These are phyloP conservation scores for Darksidea phi DNA, from an alignment of 495 filamentous ascomycete genomes.

Conservation along the genomic window DNA sequence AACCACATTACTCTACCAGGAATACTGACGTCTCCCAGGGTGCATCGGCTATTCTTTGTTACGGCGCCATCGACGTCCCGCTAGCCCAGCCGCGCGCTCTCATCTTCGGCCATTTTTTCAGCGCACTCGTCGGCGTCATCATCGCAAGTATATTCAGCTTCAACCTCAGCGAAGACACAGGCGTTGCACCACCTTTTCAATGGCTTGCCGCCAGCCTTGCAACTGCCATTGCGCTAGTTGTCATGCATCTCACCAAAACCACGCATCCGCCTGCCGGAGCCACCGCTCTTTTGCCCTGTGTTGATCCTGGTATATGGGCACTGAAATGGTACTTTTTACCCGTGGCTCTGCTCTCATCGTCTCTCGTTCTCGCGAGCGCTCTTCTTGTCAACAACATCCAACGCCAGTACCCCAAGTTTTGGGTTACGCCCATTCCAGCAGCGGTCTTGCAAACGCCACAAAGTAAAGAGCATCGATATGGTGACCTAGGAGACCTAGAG, in stretches of 20 bases:
- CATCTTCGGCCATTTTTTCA: constrained; percentile 26
- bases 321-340: constrained; percentile 24
- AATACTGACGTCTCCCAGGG: not conserved
- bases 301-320: constrained; percentile 6
- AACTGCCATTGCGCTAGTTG: constrained; percentile 16
- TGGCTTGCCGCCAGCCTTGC: constrained; percentile 25
- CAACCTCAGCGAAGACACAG: not conserved
- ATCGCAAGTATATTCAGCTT: constrained; percentile 17
- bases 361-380: constrained; percentile 22
- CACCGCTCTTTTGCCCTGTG: constrained; percentile 21
- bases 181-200: not conserved
- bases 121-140: constrained; percentile 19
- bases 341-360: constrained; percentile 22
- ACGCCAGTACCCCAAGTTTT: constrained; percentile 29
- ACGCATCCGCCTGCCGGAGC: constrained; percentile 30
- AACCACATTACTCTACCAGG: too few relatives aligned
- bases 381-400: constrained; percentile 34
- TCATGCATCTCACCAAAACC: constrained; percentile 29
- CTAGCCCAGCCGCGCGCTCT: constrained; percentile 25
- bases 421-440: constrained; percentile 16
- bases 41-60: constrained; percentile 25
- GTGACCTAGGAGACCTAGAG: not conserved
- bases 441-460: not conserved
- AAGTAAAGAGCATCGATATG: not conserved
- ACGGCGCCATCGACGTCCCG: constrained; percentile 21